Conservation (phyloP, 345 rosid species). For the Raphanus raphanistrum region DNA sequence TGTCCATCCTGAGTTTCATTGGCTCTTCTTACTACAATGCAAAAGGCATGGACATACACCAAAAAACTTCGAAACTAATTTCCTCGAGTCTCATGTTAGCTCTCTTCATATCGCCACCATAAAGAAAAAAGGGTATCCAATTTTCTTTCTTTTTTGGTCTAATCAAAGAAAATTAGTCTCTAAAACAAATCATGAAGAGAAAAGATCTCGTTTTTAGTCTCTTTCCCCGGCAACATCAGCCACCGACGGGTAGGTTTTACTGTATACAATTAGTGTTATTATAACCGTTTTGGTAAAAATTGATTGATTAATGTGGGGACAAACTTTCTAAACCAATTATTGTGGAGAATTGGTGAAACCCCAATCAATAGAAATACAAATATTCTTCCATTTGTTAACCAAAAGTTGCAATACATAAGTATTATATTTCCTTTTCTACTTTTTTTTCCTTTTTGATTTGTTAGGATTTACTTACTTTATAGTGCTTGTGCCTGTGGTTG, state of each 20-base stretch:
- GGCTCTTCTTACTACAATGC: conserved; percentile 50
- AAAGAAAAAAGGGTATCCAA: not conserved
- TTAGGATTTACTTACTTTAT: conserved; percentile 18
- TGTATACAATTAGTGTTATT: conserved; percentile 19
- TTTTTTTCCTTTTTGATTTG: conserved; percentile 19
- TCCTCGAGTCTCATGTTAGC: not conserved
- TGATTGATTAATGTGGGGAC: conserved; percentile 10
- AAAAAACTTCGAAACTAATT: not conserved
- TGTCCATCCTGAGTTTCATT: conserved; percentile 83
- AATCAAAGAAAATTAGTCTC: not conserved
- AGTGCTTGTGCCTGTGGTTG: conserved; percentile 22
- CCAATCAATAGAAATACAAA: conserved; percentile 11
- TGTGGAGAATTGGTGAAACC: conserved; percentile 12
- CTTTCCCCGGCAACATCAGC: conserved; percentile 15
- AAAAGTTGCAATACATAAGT: conserved; percentile 15
- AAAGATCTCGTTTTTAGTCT: conserved; percentile 7
- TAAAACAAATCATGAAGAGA: not conserved
- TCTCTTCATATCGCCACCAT: not conserved
- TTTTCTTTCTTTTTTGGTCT: not conserved
- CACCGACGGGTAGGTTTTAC: conserved; percentile 29
- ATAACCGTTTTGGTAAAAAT: conserved; percentile 15
- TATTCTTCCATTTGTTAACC: not conserved
- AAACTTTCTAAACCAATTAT: conserved; percentile 27
- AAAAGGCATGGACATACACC: conserved; percentile 11
- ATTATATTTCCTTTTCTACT: not conserved